Base-by-base conservation (phyloP, 441 rosid genomes). In the Geranium incanum region DNA sequence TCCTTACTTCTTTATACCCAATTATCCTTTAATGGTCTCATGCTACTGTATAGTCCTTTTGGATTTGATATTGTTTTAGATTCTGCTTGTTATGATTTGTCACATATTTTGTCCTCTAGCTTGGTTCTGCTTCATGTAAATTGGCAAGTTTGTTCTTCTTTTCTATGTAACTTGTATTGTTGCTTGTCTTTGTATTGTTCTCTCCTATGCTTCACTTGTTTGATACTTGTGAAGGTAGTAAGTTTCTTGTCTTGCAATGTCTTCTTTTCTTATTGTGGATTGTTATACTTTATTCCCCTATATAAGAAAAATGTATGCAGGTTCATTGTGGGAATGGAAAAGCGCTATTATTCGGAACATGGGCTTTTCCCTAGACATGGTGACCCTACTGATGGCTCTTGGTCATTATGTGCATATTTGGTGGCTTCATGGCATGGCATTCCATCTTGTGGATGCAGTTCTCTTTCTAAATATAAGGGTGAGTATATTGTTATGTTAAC, bases 341-440 rank as follows among this genome's bases (percentile, higher is more conserved):
- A 89, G 97, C 72, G 77, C 86, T 80, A 92, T 95, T 76, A 88
- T 92, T 84, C 76, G 64, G 33, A 59, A 75, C 81, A 71, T 92
- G 70, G 98, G 99, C n/a, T 95, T 95, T 84, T 75, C 79, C 80
- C 86, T 95, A 67, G 99, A 95, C 86, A 86, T 92, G 95, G 93
- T 70, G 79, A 88, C 98, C 57, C 80, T 95, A 77, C 73, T 89
- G 71, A 89, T 91, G 93, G 98, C 98, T 48, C 86, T 95, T 28
- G 96, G 96, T 78, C 97, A 92, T 78, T 95, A 95, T 79, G 60
- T 89, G 77, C 81, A 87, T 76, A 91, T 95, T 57, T 95, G 98
- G 97, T 92, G 97, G 97, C 90, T 95, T 69, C 98, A 83, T 82
- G 98, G 99, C 71, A 81, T 95, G 90, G 89, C 98, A 59, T 87